Percentiles rank a stretch among this genome's conserved stretches.
These are phyloP conservation scores for Durio zibethinus DNA, from an alignment of 345 rosid genomes.

Conservation along the genomic window DNA sequence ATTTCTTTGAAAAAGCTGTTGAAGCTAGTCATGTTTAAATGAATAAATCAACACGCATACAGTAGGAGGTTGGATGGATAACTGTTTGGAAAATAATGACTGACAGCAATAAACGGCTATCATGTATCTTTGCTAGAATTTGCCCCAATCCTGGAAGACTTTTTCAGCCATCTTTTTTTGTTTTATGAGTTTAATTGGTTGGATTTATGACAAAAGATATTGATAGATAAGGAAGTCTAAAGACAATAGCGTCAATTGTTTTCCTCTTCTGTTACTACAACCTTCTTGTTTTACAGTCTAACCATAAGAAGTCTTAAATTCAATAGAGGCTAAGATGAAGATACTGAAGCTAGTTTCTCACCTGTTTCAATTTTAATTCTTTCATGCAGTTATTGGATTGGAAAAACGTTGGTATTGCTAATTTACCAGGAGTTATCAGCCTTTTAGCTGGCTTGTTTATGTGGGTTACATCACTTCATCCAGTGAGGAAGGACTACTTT, in stretches of 20 bases:
- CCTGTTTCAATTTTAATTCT: not conserved
- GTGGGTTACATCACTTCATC: slow-evolving; percentile 80
- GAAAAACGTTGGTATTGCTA: slow-evolving; percentile 51
- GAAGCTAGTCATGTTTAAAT: not conserved
- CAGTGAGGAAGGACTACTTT: slow-evolving; percentile 63
- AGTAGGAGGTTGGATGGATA: not conserved
- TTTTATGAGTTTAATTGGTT: not conserved
- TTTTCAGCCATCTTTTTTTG: not conserved
- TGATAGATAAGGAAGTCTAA: not conserved
- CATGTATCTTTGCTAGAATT: not conserved
- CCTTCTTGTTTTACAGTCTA: not conserved
- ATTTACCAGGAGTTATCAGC: slow-evolving; percentile 75
- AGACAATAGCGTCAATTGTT: not conserved
- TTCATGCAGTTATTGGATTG: slow-evolving; percentile 58
- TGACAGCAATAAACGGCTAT: not conserved
- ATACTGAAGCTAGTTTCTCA: not conserved
- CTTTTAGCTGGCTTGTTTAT: slow-evolving; percentile 72
- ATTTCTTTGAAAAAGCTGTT: not conserved
- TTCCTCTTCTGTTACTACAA: not conserved
- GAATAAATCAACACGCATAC: not conserved
- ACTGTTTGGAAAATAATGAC: not conserved
- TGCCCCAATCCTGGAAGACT: not conserved
- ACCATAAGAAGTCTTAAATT: not conserved
- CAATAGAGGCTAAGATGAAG: not conserved
- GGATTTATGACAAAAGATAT: not conserved